Evolutionary conservation across 768 basidiomycete species (phyloP), one percentile per base, ranked within the genome.

Genomic region (Atractiella rhizophila): DNA sequence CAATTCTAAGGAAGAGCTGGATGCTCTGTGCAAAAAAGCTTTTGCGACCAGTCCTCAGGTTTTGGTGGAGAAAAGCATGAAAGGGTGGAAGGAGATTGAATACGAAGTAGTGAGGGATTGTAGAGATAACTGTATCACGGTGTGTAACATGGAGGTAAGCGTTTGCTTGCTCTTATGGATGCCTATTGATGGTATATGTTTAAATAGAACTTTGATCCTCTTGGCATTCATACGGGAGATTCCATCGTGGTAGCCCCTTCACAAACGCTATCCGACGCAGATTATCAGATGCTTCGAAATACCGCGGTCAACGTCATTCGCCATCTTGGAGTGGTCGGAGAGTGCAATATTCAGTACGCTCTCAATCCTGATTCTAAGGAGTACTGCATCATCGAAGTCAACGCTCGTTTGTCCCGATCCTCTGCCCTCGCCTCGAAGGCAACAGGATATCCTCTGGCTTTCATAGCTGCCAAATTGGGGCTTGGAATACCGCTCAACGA

Each of bases 61-160:
- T 0, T 66, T 98, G n/a, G 83, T 98, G 13, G 91, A 98, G 66
- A 86, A 74, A 67, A 85, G 80, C 53, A 96, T 96, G 88, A 96
- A 96, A 63, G 88, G 88, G 2, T 98, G 88, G 88, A 96, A 98
- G 63, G 88, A 98, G 65, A 88, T 98, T 50, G 88, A 98, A 63
- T 98, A 98, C 52, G 88, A 98, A 57, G 88, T 98, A 37, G 88
- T 96, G 10, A 69, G 88, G 44, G 88, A 98, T 60, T 94, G 85
- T 63, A 68, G 80, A 47, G 81, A 96, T 57, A 98, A 98, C 57
- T 96, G 88, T 57, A 96, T 96, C 63, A 88, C 86, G 1, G 88
- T 96, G 48, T 98, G 88, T 63, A 98, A 98, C 64, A 98, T 98
- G 88, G 88, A 98, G 79, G 86, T 85, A 35, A 43, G 76, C 16